These are phyloP conservation scores for Lophiotrema nucula DNA, from an alignment of 495 filamentous ascomycete species.

Conservation along the genomic window DNA sequence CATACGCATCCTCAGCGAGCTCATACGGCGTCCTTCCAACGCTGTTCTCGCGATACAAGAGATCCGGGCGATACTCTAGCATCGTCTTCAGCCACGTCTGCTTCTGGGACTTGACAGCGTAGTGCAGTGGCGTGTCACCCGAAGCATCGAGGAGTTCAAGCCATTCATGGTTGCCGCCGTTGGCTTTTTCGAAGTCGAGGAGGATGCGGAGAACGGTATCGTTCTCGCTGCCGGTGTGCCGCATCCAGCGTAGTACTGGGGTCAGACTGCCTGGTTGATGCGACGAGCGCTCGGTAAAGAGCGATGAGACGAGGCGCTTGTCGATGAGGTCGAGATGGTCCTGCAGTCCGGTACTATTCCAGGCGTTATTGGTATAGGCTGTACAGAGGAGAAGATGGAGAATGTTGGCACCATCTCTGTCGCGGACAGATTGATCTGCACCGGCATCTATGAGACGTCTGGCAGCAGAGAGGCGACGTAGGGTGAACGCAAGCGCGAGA, in stretches of 20 bases:
- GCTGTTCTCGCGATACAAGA: slow-evolving; percentile 66
- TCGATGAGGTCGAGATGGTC: slow-evolving; percentile 56
- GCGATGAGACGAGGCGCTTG: slow-evolving; percentile 43
- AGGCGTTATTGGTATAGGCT: slow-evolving; percentile 13
- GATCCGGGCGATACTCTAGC: slow-evolving; percentile 54
- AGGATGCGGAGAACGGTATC: slow-evolving; percentile 42
- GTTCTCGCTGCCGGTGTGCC: slow-evolving; percentile 21
- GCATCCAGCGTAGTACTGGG: slow-evolving; percentile 48
- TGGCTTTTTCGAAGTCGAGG: slow-evolving; percentile 48
- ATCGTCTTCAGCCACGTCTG: slow-evolving; percentile 47
- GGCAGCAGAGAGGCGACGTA: slow-evolving; percentile 53
- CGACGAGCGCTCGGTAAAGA: slow-evolving; percentile 50
- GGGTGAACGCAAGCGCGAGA: slow-evolving; percentile 55
- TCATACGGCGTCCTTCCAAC: slow-evolving; percentile 68
- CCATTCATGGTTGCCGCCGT: slow-evolving; percentile 49
- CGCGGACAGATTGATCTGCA: slow-evolving; percentile 61
- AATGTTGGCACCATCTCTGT: slow-evolving; percentile 56
- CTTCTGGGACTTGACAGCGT: slow-evolving; percentile 46
- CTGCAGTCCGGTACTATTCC: slow-evolving; percentile 35
- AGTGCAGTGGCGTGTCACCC: slow-evolving; percentile 66
- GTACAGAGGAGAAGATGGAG: slow-evolving; percentile 54
- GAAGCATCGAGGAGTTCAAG: slow-evolving; percentile 63
- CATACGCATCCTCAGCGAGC: slow-evolving; percentile 56
- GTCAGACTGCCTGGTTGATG: slow-evolving; percentile 48
- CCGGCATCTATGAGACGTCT: slow-evolving; percentile 60